A percentile compares a stretch with the other conserved stretches of the same genome.
These are phyloP conservation scores for Solanum pinnatisectum DNA, from an alignment of 257 asterid genomes.

Conservation along the genomic window DNA sequence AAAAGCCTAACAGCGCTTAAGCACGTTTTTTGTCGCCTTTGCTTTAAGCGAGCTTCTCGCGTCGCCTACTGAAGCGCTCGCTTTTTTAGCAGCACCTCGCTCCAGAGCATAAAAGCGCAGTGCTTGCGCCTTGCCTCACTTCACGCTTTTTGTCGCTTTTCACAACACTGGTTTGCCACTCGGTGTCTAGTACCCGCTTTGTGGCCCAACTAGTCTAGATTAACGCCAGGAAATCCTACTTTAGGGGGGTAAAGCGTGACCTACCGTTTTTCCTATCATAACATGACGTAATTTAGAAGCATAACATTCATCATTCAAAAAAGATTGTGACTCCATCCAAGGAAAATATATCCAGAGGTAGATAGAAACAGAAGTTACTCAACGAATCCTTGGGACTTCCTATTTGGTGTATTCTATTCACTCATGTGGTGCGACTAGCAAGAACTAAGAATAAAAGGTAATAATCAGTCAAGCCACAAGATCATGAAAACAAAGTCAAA, in stretches of 20 bases:
- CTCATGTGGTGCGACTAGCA: not conserved
- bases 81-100: no score
- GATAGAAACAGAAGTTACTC: not conserved
- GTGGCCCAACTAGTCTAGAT: not conserved
- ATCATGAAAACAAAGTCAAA: not conserved
- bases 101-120: no score
- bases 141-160: no score
- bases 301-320: not conserved
- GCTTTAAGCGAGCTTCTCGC: no score
- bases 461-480: not conserved
- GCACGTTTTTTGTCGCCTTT: no score
- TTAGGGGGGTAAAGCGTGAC: not conserved
- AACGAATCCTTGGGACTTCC: not conserved
- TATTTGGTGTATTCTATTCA: not conserved
- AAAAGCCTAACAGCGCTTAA: not conserved
- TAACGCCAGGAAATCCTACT: not conserved
- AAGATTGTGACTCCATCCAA: not conserved
- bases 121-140: no score
- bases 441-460: not conserved
- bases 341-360: not conserved
- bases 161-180: not conserved
- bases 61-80: no score
- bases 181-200: not conserved
- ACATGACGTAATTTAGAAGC: not conserved
- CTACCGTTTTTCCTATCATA: not conserved